These are phyloP conservation scores for Cardamine resedifolia DNA, from an alignment of 345 rosid genomes.

Conservation along the genomic window DNA sequence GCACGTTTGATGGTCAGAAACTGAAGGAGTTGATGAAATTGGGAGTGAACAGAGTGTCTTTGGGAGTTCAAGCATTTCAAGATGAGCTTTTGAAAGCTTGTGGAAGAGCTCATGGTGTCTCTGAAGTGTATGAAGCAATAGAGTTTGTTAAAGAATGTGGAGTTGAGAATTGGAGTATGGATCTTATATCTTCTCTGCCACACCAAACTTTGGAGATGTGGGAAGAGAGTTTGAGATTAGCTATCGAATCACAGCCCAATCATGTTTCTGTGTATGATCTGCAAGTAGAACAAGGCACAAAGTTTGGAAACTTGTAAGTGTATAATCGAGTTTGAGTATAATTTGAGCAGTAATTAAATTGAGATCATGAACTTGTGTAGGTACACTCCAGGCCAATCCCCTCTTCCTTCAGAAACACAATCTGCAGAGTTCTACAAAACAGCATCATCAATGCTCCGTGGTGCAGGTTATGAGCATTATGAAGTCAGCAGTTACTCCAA, in stretches of 20 bases:
- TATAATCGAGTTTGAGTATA: background rate
- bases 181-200: slow-evolving; percentile 93
- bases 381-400: slow-evolving; percentile 84
- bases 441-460: slow-evolving; percentile 65
- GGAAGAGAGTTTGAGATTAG: slow-evolving; percentile 72
- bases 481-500: slow-evolving; percentile 81
- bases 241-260: slow-evolving; percentile 57
- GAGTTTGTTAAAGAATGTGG: slow-evolving; percentile 61
- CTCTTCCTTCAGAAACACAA: slow-evolving; percentile 78
- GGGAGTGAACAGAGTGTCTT: slow-evolving; percentile 94
- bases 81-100: slow-evolving; percentile 80
- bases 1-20: slow-evolving; percentile 68
- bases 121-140: slow-evolving; percentile 76
- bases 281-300: slow-evolving; percentile 96
- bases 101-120: slow-evolving; percentile 87
- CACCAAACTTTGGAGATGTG: slow-evolving; percentile 79
- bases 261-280: slow-evolving; percentile 93
- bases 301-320: slow-evolving; percentile 77
- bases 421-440: slow-evolving; percentile 79
- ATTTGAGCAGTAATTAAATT: background rate
- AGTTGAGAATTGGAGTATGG: slow-evolving; percentile 87
- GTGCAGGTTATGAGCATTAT: slow-evolving; percentile 73
- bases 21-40: slow-evolving; percentile 53
- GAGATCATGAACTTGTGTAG: slow-evolving; percentile 44
- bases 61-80: slow-evolving; percentile 95